Evolutionary conservation across 805 yeast genomes (phyloP).

Genomic region (Ogataea haglerorum): DNA sequence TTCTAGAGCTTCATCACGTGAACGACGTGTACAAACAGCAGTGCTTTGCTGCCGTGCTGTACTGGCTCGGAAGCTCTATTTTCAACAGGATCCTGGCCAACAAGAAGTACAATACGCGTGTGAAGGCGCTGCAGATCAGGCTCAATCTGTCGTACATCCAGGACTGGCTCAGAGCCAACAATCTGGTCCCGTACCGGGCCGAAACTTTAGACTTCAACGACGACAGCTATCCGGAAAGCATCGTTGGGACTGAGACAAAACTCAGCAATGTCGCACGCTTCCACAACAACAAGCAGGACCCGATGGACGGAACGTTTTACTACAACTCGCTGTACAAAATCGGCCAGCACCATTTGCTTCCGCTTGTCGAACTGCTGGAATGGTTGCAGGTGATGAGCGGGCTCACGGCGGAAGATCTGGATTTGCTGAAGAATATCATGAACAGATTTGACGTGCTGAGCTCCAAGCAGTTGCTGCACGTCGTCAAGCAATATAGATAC

Average conservation of each 20-base stretch:
- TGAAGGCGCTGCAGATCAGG: conserved; percentile 85
- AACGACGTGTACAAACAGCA: conserved; percentile 77
- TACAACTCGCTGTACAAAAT: conserved; percentile 63
- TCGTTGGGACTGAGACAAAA: conserved; percentile 22
- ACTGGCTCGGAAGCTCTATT: conserved; percentile 68
- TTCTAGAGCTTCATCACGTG: conserved; percentile 75
- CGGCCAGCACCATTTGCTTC: conserved; percentile 64
- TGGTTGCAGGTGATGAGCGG: conserved; percentile 87
- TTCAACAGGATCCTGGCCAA: conserved; percentile 71
- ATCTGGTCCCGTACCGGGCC: conserved; percentile 42
- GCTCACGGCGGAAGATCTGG: conserved; percentile 46
- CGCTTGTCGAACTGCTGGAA: conserved; percentile 76
- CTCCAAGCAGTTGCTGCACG: conserved; percentile 65
- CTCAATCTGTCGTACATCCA: conserved; percentile 82
- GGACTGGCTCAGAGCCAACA: conserved; percentile 85
- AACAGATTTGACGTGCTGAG: conserved; percentile 55
- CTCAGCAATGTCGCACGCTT: conserved; percentile 32
- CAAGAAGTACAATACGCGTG: conserved; percentile 70
- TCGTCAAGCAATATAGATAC: conserved; percentile 72
- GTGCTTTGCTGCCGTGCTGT: conserved; percentile 70
- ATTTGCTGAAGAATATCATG: conserved; percentile 52
- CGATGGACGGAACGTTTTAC: conserved; percentile 52
- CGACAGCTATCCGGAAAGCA: conserved; percentile 33
- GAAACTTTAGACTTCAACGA: conserved; percentile 25
- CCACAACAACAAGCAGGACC: conserved; percentile 33